phyloP scores from a whole-genome alignment of 148 eudicot species.

The Cornus florida region DNA sequence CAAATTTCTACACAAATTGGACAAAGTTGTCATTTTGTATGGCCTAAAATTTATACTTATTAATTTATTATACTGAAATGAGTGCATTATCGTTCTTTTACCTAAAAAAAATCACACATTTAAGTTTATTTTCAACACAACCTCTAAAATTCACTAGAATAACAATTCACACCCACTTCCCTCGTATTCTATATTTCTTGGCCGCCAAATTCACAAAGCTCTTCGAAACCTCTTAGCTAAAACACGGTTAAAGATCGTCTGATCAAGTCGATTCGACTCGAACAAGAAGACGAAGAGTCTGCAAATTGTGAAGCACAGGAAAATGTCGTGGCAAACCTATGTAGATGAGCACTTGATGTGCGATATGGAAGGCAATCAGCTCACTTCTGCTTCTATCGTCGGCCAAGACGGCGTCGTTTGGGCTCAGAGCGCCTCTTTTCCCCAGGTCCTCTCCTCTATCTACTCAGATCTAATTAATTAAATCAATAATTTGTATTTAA shows the following conservation, averaged over 20 bases:
- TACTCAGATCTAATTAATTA: background rate
- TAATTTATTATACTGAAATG: too few species aligned
- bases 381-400: slow-evolving; percentile 50
- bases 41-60: too few species aligned
- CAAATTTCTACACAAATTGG: too few species aligned
- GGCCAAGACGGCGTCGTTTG: slow-evolving; percentile 54
- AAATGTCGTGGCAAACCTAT: slow-evolving; percentile 56
- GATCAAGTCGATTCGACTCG: background rate
- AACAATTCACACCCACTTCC: too few species aligned
- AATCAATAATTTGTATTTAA: background rate
- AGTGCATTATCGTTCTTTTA: too few species aligned
- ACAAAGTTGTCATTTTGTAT: too few species aligned
- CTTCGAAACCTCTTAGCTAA: too few species aligned
- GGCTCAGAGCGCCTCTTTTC: slow-evolving; percentile 48
- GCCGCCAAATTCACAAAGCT: too few species aligned
- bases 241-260: background rate
- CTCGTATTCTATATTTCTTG: too few species aligned
- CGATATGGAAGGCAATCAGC: slow-evolving; percentile 38
- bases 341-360: slow-evolving; percentile 67
- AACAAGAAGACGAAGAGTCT: background rate
- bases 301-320: background rate
- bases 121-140: slow-evolving; percentile 3
- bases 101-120: too few species aligned
- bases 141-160: background rate
- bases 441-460: slow-evolving; percentile 33